A percentile compares a stretch with the other conserved stretches of the same genome.
These are phyloP conservation scores for Verticillium nonalfalfae DNA, from an alignment of 2,329 filamentous ascomycete species.

Conservation along the genomic window DNA sequence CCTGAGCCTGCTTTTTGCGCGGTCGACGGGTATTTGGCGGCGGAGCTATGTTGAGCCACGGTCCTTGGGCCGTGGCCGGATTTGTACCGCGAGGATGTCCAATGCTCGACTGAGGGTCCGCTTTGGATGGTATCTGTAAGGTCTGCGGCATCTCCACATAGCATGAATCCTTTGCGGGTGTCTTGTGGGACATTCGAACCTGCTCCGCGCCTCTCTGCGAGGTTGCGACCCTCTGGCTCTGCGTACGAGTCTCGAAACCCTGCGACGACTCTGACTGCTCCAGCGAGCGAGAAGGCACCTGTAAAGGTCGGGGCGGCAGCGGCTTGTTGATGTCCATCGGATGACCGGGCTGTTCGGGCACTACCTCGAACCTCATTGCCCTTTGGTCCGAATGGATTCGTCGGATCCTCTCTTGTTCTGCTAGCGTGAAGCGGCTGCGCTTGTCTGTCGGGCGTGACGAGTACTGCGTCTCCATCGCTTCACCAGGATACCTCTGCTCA, in stretches of 20 bases:
- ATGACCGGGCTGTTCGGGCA: neutral
- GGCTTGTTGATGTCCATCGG: neutral
- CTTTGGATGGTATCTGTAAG: neutral
- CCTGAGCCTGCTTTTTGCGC: neutral
- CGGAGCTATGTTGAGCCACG: neutral
- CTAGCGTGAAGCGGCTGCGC: neutral
- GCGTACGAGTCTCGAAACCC: neutral
- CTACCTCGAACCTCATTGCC: neutral
- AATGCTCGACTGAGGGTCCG: neutral
- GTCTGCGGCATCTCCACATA: neutral
- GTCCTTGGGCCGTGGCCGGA: neutral
- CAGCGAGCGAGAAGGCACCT: neutral
- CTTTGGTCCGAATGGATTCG: neutral
- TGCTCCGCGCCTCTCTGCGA: neutral
- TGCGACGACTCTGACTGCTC: neutral
- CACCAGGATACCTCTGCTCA: neutral
- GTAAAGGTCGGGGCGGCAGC: neutral
- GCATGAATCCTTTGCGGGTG: neutral
- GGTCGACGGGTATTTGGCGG: neutral
- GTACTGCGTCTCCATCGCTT: neutral
- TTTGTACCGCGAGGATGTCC: neutral
- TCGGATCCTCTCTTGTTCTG: neutral
- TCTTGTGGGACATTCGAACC: too few species aligned
- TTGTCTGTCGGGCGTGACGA: neutral
- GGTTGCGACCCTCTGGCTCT: neutral